Conservation (phyloP, 192 early-diverging fungal genomes). For the Coemansia sp. region DNA sequence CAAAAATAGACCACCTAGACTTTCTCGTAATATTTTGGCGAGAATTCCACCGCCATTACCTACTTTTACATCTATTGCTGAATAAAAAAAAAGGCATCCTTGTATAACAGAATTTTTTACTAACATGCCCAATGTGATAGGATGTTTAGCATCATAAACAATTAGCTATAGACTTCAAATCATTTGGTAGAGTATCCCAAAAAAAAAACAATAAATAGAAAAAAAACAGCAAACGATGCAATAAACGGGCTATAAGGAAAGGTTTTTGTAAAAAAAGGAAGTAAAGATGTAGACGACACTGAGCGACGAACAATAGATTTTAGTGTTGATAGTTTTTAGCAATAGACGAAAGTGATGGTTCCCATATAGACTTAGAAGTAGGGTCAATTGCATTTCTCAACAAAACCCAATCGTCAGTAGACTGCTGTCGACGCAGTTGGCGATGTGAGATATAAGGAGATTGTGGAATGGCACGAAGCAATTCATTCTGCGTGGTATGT, state of each 20-base stretch:
- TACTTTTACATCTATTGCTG: constrained; percentile 38
- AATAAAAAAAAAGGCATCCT: constrained; percentile 16
- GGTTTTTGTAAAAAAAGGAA: neutral
- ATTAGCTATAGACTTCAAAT: no score
- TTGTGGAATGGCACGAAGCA: neutral
- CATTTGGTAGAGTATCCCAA: no score
- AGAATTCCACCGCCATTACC: constrained; percentile 45
- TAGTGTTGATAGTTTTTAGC: constrained; percentile 12
- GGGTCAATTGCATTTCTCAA: constrained; percentile 12
- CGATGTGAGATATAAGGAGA: constrained; percentile 20
- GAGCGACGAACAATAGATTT: no score
- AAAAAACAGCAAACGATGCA: neutral
- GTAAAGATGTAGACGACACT: neutral
- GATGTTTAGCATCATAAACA: no score
- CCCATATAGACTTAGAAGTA: constrained; percentile 5
- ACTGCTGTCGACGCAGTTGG: constrained; percentile 47
- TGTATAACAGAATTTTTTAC: neutral
- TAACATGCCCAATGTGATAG: no score
- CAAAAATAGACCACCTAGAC: constrained; percentile 39
- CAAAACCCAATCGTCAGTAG: constrained; percentile 37
- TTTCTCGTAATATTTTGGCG: constrained; percentile 48
- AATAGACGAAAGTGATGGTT: constrained; percentile 7
- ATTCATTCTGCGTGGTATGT: neutral
- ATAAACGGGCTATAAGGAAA: neutral
- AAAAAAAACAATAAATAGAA: no score